phyloP scores from a whole-genome alignment of 1,284 basidiomycete species.

The Takashimella tepidaria region DNA sequence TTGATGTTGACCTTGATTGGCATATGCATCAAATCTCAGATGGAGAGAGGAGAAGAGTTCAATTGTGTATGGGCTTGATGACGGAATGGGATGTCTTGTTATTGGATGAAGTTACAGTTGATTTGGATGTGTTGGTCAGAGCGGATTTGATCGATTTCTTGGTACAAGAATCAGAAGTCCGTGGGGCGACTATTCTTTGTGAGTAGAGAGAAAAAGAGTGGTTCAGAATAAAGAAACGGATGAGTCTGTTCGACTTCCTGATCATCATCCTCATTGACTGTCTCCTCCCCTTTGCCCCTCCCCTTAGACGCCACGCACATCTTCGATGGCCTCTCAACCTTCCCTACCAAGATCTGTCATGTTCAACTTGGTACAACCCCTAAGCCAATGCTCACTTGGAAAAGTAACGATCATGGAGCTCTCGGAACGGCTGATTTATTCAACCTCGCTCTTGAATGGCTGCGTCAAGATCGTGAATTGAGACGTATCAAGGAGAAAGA shows the following conservation, averaged over 20 bases:
- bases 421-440: slow-evolving; percentile 55
- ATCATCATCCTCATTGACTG: background rate
- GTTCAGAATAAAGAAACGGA: background rate
- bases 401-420: slow-evolving; percentile 37
- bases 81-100: slow-evolving; percentile 87
- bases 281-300: background rate
- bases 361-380: slow-evolving; percentile 71
- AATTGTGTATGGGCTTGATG: slow-evolving; percentile 97
- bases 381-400: slow-evolving; percentile 64
- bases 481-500: slow-evolving; percentile 56
- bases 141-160: slow-evolving; percentile 85
- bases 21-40: slow-evolving; percentile 74
- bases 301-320: slow-evolving; percentile 84
- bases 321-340: slow-evolving; percentile 78
- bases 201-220: slow-evolving; percentile 33
- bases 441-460: slow-evolving; percentile 71
- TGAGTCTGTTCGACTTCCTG: background rate
- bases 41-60: slow-evolving; percentile 88
- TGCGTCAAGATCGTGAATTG: slow-evolving; percentile 70
- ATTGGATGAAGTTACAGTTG: slow-evolving; percentile 96
- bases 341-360: slow-evolving; percentile 86
- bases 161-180: slow-evolving; percentile 69
- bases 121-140: slow-evolving; percentile 95
- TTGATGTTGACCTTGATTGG: slow-evolving; percentile 90
- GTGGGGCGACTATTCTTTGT: slow-evolving; percentile 88